Evolutionary conservation across 1,139 yeast species (phyloP), one percentile per base, ranked within the genome.

Genomic region (Yamadazyma atmosphaerica): DNA sequence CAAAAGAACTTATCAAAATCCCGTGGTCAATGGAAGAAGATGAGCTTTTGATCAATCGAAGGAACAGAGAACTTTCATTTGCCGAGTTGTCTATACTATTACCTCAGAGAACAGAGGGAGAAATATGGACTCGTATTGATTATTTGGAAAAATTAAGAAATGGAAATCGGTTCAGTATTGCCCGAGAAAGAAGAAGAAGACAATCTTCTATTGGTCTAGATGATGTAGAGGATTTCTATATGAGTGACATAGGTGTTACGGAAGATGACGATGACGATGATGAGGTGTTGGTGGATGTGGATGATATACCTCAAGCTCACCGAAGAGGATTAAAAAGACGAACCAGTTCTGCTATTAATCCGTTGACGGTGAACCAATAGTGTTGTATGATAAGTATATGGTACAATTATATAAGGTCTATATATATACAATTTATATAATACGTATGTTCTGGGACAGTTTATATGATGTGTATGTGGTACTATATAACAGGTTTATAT

Each of bases 11-110:
- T 13, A 60, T 71, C 41, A 65, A 68, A 38, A 58, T 72, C 35
- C 77, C 77, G 1, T 72, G 77, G 77, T 56, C 75, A 1, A 76
- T 77, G 61, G 95, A 86, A 49, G 95, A 88, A 59, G 92, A 85
- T 53, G 81, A 84, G 43, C 63, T 88, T 39, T 57, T 84, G 31
- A 67, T 77, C 36, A 73, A 79, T 41, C 71, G 90, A 37, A 66
- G 76, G 31, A 71, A 68, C 47, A 59, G 80, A 41, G 86, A 83
- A 43, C 63, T 88, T 25, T 74, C 86, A 24, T 74, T 85, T 51
- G 86, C 86, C 11, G 96, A 88, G 58, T 66, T 88, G 33, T 77
- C 86, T 9, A 81, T 87, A 29, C 62, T 87, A 36, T 66, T 88
- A 34, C 90, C 92, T 4, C 79, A 77, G 44, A 73, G 88, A 45